phyloP scores from a whole-genome alignment of 2,329 filamentous ascomycete species.

The Aspergillus neoniger region DNA sequence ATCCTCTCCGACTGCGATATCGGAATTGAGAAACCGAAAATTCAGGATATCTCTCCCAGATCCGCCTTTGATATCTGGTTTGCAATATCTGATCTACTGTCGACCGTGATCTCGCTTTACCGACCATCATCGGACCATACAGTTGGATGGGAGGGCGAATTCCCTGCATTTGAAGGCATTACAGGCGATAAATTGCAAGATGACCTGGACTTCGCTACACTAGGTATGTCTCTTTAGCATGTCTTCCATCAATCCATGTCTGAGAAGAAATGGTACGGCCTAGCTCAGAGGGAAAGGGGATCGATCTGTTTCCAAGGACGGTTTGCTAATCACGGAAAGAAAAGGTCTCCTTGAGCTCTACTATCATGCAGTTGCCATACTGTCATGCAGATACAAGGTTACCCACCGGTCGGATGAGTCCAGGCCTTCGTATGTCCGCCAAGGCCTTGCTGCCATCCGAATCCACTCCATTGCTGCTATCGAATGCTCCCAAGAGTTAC shows the following conservation, averaged over 20 bases:
- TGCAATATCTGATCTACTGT: constrained; percentile 40
- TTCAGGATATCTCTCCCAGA: constrained; percentile 14
- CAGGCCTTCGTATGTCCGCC: constrained; percentile 55
- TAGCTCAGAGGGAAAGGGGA: neutral
- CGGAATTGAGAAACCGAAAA: constrained; percentile 35
- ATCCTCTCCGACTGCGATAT: constrained; percentile 44
- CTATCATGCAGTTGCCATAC: constrained; percentile 59
- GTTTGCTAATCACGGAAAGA: constrained; percentile 1
- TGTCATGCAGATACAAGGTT: constrained; percentile 53
- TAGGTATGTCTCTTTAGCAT: constrained; percentile 24
- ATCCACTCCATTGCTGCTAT: constrained; percentile 55
- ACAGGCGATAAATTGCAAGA: constrained; percentile 29
- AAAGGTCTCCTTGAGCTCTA: constrained; percentile 56
- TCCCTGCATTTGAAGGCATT: constrained; percentile 41
- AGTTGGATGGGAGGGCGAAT: constrained; percentile 42
- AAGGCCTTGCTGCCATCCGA: constrained; percentile 57
- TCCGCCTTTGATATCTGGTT: constrained; percentile 42
- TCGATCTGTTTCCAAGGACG: neutral
- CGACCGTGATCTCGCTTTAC: constrained; percentile 44
- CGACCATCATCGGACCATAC: constrained; percentile 36
- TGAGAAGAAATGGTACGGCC: neutral
- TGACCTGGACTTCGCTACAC: constrained; percentile 32
- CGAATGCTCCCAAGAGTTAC: constrained; percentile 48
- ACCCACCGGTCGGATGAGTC: constrained; percentile 45
- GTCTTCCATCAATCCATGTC: neutral